These are phyloP conservation scores for Magnusiomyces suaveolens DNA, from an alignment of 1,139 yeast genomes.

Conservation along the genomic window DNA sequence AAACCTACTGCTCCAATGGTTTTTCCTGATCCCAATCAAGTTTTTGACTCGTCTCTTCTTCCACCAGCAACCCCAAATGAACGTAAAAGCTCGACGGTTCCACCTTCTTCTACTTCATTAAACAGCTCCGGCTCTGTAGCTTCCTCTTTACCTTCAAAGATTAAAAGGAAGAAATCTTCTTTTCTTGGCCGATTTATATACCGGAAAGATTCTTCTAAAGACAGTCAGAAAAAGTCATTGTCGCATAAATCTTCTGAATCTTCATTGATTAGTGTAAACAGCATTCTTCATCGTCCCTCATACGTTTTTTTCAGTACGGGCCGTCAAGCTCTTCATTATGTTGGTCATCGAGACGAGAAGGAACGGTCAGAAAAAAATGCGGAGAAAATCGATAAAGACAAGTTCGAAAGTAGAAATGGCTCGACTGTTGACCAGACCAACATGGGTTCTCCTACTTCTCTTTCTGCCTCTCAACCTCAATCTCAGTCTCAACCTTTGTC, in stretches of 20 bases:
- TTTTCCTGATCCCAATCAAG: slow-evolving; percentile 15
- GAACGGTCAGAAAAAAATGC: no score
- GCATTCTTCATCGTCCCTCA: slow-evolving; percentile 9
- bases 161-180: slow-evolving; percentile 16
- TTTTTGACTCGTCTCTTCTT: slow-evolving; percentile 3
- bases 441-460: no score
- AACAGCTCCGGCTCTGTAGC: no score
- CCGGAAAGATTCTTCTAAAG: slow-evolving; percentile 21
- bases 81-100: no score
- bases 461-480: no score
- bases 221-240: slow-evolving; percentile 1
- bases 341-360: neutral
- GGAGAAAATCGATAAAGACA: no score
- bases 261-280: slow-evolving; percentile 3
- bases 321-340: slow-evolving; percentile 11
- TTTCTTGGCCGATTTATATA: slow-evolving; percentile 22
- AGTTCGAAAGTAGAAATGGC: no score
- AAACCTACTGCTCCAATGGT: slow-evolving; percentile 8
- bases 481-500: no score
- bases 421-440: no score
- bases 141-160: no score
- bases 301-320: slow-evolving; percentile 10
- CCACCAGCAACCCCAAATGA: neutral
- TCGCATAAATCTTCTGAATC: neutral
- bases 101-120: slow-evolving; percentile 5